Conservation (phyloP, 352 stramenopile genomes). For the Aphanomyces astaci region DNA sequence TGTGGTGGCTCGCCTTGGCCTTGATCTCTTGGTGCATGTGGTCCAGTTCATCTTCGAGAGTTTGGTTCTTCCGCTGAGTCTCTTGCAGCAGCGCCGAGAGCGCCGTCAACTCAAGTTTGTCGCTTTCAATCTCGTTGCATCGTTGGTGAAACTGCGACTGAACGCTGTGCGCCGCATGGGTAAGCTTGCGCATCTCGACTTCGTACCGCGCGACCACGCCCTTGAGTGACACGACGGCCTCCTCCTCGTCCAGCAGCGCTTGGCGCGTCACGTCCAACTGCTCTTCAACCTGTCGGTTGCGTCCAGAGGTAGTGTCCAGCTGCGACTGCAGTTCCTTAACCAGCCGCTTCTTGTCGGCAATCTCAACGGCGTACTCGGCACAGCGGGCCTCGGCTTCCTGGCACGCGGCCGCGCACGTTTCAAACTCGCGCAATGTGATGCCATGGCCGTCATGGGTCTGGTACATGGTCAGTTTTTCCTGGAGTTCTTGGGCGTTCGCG, state of each 20-base stretch:
- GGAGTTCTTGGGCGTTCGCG: slow-evolving; percentile 31
- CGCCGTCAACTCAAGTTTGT: slow-evolving; percentile 16
- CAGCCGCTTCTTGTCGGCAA: slow-evolving; percentile 28
- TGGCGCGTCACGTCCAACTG: slow-evolving; percentile 34
- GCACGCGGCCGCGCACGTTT: slow-evolving; percentile 8
- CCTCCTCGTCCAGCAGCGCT: slow-evolving; percentile 40
- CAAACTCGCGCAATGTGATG: slow-evolving; percentile 21
- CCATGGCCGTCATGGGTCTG: slow-evolving; percentile 23
- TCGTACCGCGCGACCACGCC: slow-evolving; percentile 35
- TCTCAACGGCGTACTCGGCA: neutral
- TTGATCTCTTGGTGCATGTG: slow-evolving; percentile 19
- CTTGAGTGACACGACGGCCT: slow-evolving; percentile 38
- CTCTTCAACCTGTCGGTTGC: slow-evolving; percentile 29
- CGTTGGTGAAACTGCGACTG: slow-evolving; percentile 51
- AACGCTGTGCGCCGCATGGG: slow-evolving; percentile 44
- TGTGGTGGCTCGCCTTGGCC: neutral
- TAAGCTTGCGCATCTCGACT: slow-evolving; percentile 51
- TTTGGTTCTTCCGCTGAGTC: slow-evolving; percentile 17
- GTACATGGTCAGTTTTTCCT: slow-evolving; percentile 36
- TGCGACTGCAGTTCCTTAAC: slow-evolving; percentile 29
- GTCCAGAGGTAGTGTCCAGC: slow-evolving; percentile 27
- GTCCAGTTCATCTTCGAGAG: slow-evolving; percentile 14
- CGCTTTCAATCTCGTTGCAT: slow-evolving; percentile 8
- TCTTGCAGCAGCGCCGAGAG: slow-evolving; percentile 12
- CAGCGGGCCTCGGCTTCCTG: slow-evolving; percentile 16